Base-by-base conservation (phyloP, 1,139 yeast species). In the Protomyces inouyei region DNA sequence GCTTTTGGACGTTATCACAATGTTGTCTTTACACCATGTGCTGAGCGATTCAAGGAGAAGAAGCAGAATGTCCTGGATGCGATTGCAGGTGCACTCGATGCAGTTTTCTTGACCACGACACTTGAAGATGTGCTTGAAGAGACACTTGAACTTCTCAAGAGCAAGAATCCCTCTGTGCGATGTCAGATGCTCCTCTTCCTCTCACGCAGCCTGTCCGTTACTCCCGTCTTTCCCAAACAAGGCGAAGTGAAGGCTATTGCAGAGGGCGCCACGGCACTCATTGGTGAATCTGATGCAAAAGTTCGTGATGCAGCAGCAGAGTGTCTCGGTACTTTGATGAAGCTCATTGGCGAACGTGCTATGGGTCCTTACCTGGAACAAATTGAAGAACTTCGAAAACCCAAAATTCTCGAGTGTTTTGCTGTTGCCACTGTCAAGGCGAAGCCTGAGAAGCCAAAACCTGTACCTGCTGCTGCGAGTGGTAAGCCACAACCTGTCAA, bases 41-140 rank as follows among this genome's bases (percentile, higher is more conserved):
- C 93, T 55, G 97, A 91, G 69, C 81, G 97, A 70, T 83, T 90
- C 14, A 92, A 91, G 72, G 98, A 93, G 74, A 90, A 88, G 77
- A 93, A 93, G 72, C 86, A 83, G 14, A 78, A 86, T 1, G 95
- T 90, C 0, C 79, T 88, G 1, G 90, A 85, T 40, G 87, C 95
- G 0, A 78, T 93, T 37, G 78, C 80, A 28, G 76, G 75, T 55
- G 86, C 93, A 0, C 78, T 91, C 66, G 89, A 86, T 74, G 82
- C 88, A 0, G 79, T 88, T 8, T 88, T 85, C 71, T 73, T 70
- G 57, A 71, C 72, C 65, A 67, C 32, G 72, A 76, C 57, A 78
- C 87, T 3, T 78, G 84, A 80, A 23, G 91, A 85, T 60, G 76
- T 90, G 16, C 75, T 88, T 53, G 88, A 85, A 18, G 87, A 85